Base-by-base conservation (phyloP, 2,329 filamentous ascomycete species). In the Penicillium expansum region DNA sequence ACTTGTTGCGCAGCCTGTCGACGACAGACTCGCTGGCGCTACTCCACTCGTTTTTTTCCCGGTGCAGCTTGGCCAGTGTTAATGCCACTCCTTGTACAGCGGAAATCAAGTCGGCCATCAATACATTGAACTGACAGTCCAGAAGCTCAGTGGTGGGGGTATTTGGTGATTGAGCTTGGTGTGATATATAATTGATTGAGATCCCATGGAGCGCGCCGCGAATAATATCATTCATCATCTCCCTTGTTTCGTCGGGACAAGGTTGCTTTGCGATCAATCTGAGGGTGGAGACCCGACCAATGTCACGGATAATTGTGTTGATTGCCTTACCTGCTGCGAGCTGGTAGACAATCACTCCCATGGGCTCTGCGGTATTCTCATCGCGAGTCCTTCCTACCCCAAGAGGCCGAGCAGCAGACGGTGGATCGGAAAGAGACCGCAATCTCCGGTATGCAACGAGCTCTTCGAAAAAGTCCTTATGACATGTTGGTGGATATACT, bases 261-360 rank as follows among this genome's bases (percentile, higher is more conserved):
- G 48, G 48, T 16, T 50, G 48, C n/a, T 32, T 42, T 30, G 48
- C 35, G 1, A 42, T 50, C n/a, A 41, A 9, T 24, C 27, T 37
- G 24, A 50, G 48, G 5, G 27, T 41, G 24, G 48, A 50, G 18
- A 50, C 14, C 9, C 48, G 48, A 13, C 48, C 48, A 24, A 50
- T 50, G 5, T 50, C 48, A 30, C 48, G 48, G 14, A 50, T 50
- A 1, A 50, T 50, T 42, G 48, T 50, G 24, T 50, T 50, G 37
- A 50, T 41, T 50, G 48, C 48, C 3, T 30, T 32, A 9, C 48
- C 48, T 22, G n/a, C 35, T 30, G 48, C 48, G 6, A 42, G 35
- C 24, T 50, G 48, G 18, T 50, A 50, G 35, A 50, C 48, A 42
- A 50, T 42, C 37, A 50, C 48, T 9, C 48, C 48, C 35, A 50